Evolutionary conservation across 2,329 filamentous ascomycete species (phyloP).

Genomic region (Cytospora piceae): DNA sequence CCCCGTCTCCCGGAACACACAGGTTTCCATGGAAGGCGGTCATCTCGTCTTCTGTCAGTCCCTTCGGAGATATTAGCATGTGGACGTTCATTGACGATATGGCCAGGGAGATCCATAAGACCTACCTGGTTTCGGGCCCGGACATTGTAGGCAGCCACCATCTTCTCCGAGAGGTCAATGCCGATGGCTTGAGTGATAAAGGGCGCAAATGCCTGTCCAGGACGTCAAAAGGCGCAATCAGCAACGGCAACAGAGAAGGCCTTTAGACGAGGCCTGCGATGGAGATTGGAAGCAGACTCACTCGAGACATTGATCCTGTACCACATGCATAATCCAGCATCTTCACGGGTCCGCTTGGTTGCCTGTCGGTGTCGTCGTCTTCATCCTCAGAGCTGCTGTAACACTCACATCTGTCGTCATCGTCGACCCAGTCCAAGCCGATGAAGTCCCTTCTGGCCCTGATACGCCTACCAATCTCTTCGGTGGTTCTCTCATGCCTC

Average conservation of each 20-base stretch:
- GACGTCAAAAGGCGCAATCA: constrained; percentile 8
- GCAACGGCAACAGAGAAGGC: neutral
- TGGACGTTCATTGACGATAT: neutral
- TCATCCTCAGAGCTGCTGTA: constrained; percentile 41
- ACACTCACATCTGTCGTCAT: too few relatives aligned
- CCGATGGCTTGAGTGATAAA: constrained; percentile 67
- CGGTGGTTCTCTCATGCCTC: constrained; percentile 57
- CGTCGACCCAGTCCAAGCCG: constrained; percentile 58
- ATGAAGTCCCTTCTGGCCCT: constrained; percentile 61
- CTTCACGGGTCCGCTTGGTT: constrained; percentile 45
- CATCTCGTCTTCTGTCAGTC: constrained; percentile 56
- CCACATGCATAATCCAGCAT: constrained; percentile 80
- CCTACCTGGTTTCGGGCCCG: constrained; percentile 58
- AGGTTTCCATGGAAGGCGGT: constrained; percentile 62
- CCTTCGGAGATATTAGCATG: constrained; percentile 40
- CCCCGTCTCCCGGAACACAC: constrained; percentile 47
- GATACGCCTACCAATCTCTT: constrained; percentile 59
- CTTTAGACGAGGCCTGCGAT: neutral
- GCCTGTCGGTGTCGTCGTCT: constrained; percentile 33
- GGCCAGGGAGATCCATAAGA: constrained; percentile 2
- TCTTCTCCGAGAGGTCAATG: constrained; percentile 71
- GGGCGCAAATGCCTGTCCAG: constrained; percentile 58
- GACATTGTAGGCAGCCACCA: constrained; percentile 70
- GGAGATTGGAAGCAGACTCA: constrained; percentile 42
- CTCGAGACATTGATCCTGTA: constrained; percentile 67